These are phyloP conservation scores for Trametes sanguinea DNA, from an alignment of 768 basidiomycete species.

Conservation along the genomic window DNA sequence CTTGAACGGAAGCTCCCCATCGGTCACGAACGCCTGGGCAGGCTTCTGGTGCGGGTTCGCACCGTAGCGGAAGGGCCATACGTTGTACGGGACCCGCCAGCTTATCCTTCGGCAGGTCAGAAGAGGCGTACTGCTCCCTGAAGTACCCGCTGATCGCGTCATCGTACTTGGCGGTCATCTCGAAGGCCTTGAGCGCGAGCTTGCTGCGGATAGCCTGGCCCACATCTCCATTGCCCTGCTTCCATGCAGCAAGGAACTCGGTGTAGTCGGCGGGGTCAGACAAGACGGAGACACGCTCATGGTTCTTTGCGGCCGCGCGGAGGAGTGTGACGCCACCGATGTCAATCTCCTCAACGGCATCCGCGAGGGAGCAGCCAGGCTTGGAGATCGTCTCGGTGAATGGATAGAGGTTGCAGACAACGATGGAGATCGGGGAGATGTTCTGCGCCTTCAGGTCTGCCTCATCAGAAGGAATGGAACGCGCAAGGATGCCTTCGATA, in stretches of 20 bases:
- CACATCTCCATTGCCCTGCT: constrained; percentile 71
- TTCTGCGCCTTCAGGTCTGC: constrained; percentile 78
- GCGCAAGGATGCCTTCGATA: constrained; percentile 83
- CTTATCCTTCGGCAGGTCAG: constrained; percentile 63
- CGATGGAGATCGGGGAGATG: constrained; percentile 93
- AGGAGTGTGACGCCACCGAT: constrained; percentile 98
- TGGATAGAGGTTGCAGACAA: constrained; percentile 99
- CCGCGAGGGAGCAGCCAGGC: constrained; percentile 85
- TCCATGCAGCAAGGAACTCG: constrained; percentile 78
- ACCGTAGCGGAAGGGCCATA: constrained; percentile 89
- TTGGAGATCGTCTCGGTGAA: constrained; percentile 90
- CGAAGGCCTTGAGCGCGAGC: constrained; percentile 95
- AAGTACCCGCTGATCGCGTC: constrained; percentile 96
- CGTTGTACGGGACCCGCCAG: constrained; percentile 76
- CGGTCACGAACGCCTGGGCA: constrained; percentile 90
- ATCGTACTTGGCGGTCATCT: constrained; percentile 94
- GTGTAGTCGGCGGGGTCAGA: constrained; percentile 89
- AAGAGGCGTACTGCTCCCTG: constrained; percentile 90
- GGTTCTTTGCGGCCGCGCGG: constrained; percentile 98
- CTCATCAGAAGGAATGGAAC: constrained; percentile 88
- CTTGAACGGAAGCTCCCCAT: constrained; percentile 92
- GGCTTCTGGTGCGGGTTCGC: constrained; percentile 99
- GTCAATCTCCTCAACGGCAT: constrained; percentile 97
- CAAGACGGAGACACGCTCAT: constrained; percentile 85
- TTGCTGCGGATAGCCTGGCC: constrained; percentile 70